A percentile compares a stretch with the other conserved stretches of the same genome.
Evolutionary conservation across 78 protist genomes (phyloP).

Genomic region (Cavenderia fasciculata): DNA sequence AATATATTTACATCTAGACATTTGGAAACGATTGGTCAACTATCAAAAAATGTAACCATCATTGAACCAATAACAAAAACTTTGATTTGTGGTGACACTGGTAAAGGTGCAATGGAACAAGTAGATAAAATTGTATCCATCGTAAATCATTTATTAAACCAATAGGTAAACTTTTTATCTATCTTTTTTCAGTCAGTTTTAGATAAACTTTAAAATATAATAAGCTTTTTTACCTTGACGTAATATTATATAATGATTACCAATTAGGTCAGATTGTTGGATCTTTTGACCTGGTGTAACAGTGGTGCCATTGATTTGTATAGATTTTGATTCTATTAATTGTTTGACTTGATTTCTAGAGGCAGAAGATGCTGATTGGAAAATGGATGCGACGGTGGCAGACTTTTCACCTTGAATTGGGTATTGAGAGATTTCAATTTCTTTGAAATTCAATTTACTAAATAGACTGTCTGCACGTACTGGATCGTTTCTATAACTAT

Average conservation of each 20-base stretch:
- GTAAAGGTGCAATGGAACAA: conserved; percentile 56
- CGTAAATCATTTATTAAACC: too few relatives aligned
- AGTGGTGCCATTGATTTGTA: conserved; percentile 13
- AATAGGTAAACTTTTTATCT: too few relatives aligned
- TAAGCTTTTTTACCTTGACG: conserved; percentile 32
- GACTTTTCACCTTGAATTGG: background rate
- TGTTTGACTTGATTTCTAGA: conserved; percentile 21
- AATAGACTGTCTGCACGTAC: background rate
- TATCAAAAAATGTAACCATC: conserved; percentile 39
- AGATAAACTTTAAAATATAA: conserved; percentile 32
- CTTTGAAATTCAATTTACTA: background rate
- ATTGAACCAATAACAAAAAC: conserved; percentile 85
- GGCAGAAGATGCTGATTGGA: background rate
- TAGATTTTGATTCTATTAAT: conserved; percentile 3
- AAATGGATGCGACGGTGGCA: background rate
- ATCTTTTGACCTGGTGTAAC: background rate
- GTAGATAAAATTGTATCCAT: conserved; percentile 13
- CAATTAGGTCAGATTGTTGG: background rate
- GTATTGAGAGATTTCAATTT: background rate
- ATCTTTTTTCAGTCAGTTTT: background rate
- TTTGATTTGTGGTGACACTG: conserved; percentile 92
- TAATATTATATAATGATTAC: conserved; percentile 2
- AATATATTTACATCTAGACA: conserved; percentile 91
- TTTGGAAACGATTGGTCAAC: conserved; percentile 1
- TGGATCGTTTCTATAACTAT: background rate